Evolutionary conservation across 2,329 filamentous ascomycete genomes (phyloP), one percentile per base, ranked within the genome.

Genomic region (Penicillium thymicola): DNA sequence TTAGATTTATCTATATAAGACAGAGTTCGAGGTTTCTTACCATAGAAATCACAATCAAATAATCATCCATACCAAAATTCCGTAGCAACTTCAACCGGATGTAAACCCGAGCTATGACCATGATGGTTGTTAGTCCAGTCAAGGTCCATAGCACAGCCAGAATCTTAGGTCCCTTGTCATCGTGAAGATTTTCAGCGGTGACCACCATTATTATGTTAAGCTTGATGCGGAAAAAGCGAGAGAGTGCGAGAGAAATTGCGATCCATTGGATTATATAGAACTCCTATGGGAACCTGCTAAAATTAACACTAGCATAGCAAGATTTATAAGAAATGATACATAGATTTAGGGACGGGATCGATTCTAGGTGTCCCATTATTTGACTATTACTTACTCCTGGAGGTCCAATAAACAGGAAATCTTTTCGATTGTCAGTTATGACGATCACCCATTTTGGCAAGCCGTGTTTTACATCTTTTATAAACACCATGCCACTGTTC

Each of bases 61-160:
- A 75, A 55, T 77, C 75, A 50, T 78, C 75, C 4, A 67, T 48
- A 1, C 72, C 69, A n/a, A 75, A 52, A 30, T 70, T 73, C 9
- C 66, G 66, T 37, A 72, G 59, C 27, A 76, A 65, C 14, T 51
- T 54, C 4, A 61, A 55, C 16, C 75, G 67, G 36, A 72, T 70
- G 32, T 69, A 76, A 13, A 77, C 56, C 7, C 75, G 67, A 1
- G 70, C 68, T 2, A 50, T 34, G 4, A 74, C 71, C 11, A 76
- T 67, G 6, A 73, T 3, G 4, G 67, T 65, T 4, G 65, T 69
- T 21, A 76, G 13, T 1, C 58, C 59, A 3, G 69, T 70, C 53
- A 77, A 61, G 3, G 64, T 55, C 63, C 69, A 72, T 32, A 70
- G 62, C 8, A 69, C 64, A 1, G 60, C 65, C 8, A 77, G 51